Conservation (phyloP, 2,329 filamentous ascomycete genomes). For the Coniochaeta sp. region DNA sequence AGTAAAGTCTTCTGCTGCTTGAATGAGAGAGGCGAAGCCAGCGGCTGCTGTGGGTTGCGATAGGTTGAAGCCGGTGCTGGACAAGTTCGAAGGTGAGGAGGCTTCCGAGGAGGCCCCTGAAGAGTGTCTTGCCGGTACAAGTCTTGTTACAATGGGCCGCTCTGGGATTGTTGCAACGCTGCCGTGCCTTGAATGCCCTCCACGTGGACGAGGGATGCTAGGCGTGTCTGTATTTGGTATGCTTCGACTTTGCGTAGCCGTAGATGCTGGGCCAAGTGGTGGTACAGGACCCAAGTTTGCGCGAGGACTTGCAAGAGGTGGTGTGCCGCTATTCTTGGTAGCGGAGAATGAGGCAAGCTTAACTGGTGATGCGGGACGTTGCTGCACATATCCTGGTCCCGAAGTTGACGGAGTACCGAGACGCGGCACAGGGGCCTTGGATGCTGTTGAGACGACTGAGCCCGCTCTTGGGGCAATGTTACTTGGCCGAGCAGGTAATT, state of each 20-base stretch:
- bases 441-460: constrained; percentile 37
- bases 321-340: constrained; percentile 4
- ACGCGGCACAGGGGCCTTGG: constrained; percentile 33
- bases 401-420: constrained; percentile 24
- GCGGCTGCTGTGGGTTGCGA: constrained; percentile 9
- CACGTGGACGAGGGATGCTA: background rate
- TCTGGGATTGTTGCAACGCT: background rate
- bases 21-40: constrained; percentile 47
- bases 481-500: constrained; percentile 21
- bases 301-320: constrained; percentile 5
- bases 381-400: constrained; percentile 16
- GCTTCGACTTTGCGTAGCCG: background rate
- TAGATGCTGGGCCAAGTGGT: background rate
- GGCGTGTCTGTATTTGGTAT: background rate
- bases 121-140: constrained; percentile 20
- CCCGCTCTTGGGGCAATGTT: constrained; percentile 28
- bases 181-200: background rate
- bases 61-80: constrained; percentile 25
- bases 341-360: constrained; percentile 27
- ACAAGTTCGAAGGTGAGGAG: constrained; percentile 27
- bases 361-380: constrained; percentile 43
- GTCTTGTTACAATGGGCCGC: constrained; percentile 25
- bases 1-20: constrained; percentile 44
- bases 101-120: constrained; percentile 23
- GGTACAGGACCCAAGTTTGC: constrained; percentile 13